Conservation (phyloP, 495 filamentous ascomycete species). For the Penicillium lividum region DNA sequence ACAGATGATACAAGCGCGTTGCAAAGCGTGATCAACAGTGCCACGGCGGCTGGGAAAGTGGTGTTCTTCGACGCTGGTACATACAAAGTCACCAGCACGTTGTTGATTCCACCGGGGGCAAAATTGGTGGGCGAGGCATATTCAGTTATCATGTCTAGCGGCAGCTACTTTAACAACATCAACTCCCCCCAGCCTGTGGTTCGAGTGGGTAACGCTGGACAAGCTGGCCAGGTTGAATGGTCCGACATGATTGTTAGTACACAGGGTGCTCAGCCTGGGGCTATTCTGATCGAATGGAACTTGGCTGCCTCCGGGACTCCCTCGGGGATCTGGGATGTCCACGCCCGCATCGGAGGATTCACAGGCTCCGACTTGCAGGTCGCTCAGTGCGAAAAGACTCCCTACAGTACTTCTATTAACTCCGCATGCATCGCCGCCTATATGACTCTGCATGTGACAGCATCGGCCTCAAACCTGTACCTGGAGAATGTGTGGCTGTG, state of each 20-base stretch:
- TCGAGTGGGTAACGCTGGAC: constrained; percentile 71
- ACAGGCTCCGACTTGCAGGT: constrained; percentile 72
- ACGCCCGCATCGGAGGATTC: constrained; percentile 74
- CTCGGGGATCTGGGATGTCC: constrained; percentile 79
- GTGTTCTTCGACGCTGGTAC: constrained; percentile 82
- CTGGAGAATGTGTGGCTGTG: constrained; percentile 66
- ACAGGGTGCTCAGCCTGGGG: constrained; percentile 73
- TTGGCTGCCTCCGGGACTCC: constrained; percentile 61
- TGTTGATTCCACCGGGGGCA: constrained; percentile 60
- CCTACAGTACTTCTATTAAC: constrained; percentile 39
- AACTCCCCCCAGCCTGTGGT: constrained; percentile 69
- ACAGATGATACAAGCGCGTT: constrained; percentile 56
- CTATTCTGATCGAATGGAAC: constrained; percentile 86
- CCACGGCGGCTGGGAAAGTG: constrained; percentile 45
- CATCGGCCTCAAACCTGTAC: constrained; percentile 43
- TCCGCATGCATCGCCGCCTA: constrained; percentile 60
- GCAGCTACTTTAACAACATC: constrained; percentile 63
- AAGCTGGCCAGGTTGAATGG: constrained; percentile 73
- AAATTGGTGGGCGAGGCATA: constrained; percentile 81
- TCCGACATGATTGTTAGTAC: constrained; percentile 73
- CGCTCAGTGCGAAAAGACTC: constrained; percentile 58
- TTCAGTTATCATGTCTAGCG: constrained; percentile 77
- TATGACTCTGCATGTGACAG: constrained; percentile 59
- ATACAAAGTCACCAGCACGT: constrained; percentile 75
- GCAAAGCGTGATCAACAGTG: constrained; percentile 63